Evolutionary conservation across 352 stramenopile species (phyloP), one percentile per base, ranked within the genome.

Genomic region (Phytophthora pseudosyringae): DNA sequence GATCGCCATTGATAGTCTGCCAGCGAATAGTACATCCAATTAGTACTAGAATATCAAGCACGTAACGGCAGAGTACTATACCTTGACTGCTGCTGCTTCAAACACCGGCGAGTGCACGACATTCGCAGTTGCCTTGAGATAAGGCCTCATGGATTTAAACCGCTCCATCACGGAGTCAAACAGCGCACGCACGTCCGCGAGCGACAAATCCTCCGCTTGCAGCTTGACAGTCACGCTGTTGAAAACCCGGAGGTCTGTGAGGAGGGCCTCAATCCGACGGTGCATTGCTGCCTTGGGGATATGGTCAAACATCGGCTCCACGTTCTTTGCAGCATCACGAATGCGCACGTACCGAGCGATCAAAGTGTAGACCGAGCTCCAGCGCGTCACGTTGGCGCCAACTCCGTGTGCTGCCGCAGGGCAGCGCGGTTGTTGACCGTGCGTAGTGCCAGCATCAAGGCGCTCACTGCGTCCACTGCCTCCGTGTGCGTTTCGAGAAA

Each of bases 181-280:
- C 11, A 60, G 52, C 0, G 40, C 12, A 1, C 28, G 38, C 18
- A 44, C 52, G 10, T 51, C 52, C 2, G 40, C 52, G 9, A 60
- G 39, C 16, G 52, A 50, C 21, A 50, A 50, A 16, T 60, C 25
- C 7, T 47, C 53, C 31, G 2, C n/a, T 28, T 64, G 26, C 7
- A 57, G 16, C 36, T 36, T 51, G 13, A 45, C 18, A 1, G 35
- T 46, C 4, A 64, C 46, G 56, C 56, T 64, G 16, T 64, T 45
- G 28, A 64, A 51, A 15, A 45, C 38, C 16, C 13, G 5, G 13
- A 65, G 28, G 47, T 43, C 18, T 12, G 26, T 44, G 10, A 51
- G 15, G 7, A 65, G 57, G 10, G 46, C 47, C n/a, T 45, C 57
- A 10, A 58, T 47, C 6, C 29, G 57, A 3, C 28, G 57, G 25